Evolutionary conservation across 345 rosid species (phyloP), one percentile per base, ranked within the genome.

Genomic region (Kandelia obovata): DNA sequence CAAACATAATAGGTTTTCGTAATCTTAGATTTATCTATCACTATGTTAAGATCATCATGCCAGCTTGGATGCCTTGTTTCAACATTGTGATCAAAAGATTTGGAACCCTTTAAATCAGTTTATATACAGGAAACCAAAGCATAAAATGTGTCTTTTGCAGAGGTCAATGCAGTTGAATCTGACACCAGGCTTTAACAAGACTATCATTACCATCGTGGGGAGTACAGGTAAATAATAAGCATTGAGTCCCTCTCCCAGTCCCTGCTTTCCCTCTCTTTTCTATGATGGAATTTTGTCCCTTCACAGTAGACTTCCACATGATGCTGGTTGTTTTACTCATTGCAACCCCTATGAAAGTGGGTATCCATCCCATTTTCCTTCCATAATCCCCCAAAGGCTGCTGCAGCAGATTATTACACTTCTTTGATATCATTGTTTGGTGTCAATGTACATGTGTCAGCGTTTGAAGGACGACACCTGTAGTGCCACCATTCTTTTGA

Each of bases 201-300:
- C 89, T 68, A 58, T 72, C 57, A 61, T 93, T 75, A 85, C 88
- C 58, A 71, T 93, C 62, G 37, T 86, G 80, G 98, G 97, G 34
- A 93, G 88, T 79, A 87, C 94, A 53, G 94, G 98, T 93, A 86
- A 70, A 61, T 35, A 28, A 53, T 11, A 4, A 30, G 26, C 19
- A 47, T 46, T 64, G 34, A 1, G 52, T 53, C 60, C 20, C 21
- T 21, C 37, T 35, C 35, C 53, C 9, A 34, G 2, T 34, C 6
- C 37, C 16, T n/a, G 11, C 39, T 23, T 13, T 52, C 27, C 20
- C 55, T 26, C 4, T 1, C 0, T 52, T 53, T 43, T 71, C 55
- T 64, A 19, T 58, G 2, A 27, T 35, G 35, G 43, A 47, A 43
- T 61, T 49, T 61, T 30, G 43, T 47, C 49, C 16, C 21, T 30